Conservation (phyloP, 2,329 filamentous ascomycete species). For the Colletotrichum phormii region DNA sequence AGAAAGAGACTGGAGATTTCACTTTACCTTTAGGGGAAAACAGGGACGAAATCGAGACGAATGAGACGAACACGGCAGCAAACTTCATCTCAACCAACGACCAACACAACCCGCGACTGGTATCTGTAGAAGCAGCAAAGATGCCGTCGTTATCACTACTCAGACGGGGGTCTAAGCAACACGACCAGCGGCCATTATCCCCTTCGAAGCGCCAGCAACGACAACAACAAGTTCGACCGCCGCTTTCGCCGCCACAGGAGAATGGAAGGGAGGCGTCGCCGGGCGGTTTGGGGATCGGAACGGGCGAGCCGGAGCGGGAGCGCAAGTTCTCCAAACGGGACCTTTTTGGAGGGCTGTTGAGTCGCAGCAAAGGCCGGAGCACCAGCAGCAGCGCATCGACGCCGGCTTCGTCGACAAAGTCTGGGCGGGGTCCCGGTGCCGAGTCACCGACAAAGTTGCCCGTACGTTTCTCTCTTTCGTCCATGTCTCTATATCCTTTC, state of each 20-base stretch:
- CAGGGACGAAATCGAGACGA: conserved; percentile 7
- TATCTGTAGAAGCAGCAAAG: neutral
- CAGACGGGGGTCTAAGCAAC: conserved; percentile 41
- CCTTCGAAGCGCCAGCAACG: conserved; percentile 20
- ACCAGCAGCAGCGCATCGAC: conserved; percentile 15
- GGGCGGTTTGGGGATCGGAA: conserved; percentile 13
- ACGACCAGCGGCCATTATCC: conserved; percentile 32
- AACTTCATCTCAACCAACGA: conserved; percentile 4
- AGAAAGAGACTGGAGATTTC: neutral
- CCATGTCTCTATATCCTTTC: neutral
- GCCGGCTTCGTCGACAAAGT: conserved; percentile 9
- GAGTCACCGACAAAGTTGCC: conserved; percentile 34
- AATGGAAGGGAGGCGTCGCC: conserved; percentile 2
- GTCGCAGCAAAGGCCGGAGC: conserved; percentile 39
- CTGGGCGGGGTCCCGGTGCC: conserved; percentile 23
- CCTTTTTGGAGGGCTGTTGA: conserved; percentile 46
- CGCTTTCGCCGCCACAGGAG: conserved; percentile 9
- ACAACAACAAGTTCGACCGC: neutral
- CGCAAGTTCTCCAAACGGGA: conserved; percentile 46
- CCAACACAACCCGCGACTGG: conserved; percentile 5
- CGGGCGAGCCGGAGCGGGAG: conserved; percentile 33
- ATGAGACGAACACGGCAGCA: conserved; percentile 24
- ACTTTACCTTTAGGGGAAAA: neutral
- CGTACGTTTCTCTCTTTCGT: conserved; percentile 7
- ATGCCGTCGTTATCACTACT: conserved; percentile 49